These are phyloP conservation scores for Herpotrichia juniperi DNA, from an alignment of 2,329 filamentous ascomycete genomes.

Conservation along the genomic window DNA sequence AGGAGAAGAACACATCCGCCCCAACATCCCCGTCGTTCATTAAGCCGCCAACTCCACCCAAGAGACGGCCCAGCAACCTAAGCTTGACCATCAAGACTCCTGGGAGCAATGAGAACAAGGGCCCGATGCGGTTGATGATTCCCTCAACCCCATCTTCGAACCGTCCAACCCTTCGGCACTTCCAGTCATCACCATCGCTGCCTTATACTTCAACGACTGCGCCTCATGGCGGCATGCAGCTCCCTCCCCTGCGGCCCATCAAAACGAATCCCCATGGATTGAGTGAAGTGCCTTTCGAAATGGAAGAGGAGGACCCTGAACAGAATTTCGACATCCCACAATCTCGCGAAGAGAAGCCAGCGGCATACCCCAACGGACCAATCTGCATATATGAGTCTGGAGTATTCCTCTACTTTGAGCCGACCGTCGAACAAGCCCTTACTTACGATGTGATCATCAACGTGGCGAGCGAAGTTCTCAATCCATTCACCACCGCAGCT, in stretches of 20 bases:
- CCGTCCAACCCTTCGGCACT: slow-evolving; percentile 61
- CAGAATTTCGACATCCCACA: slow-evolving; percentile 62
- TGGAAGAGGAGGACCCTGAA: slow-evolving; percentile 67
- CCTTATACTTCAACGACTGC: slow-evolving; percentile 59
- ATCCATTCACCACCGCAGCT: slow-evolving; percentile 65
- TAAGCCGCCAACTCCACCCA: slow-evolving; percentile 74
- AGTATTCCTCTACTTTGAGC: slow-evolving; percentile 80
- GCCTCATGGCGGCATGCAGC: slow-evolving; percentile 58
- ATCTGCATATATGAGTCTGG: slow-evolving; percentile 81
- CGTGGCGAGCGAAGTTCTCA: slow-evolving; percentile 79
- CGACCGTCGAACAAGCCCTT: slow-evolving; percentile 76
- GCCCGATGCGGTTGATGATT: slow-evolving; percentile 60
- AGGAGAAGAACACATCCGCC: slow-evolving; percentile 59
- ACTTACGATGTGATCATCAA: slow-evolving; percentile 85
- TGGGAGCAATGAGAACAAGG: slow-evolving; percentile 61
- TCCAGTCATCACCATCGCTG: slow-evolving; percentile 67
- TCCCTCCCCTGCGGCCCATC: slow-evolving; percentile 49
- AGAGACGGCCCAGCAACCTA: slow-evolving; percentile 75
- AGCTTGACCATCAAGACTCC: slow-evolving; percentile 75
- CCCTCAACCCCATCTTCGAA: slow-evolving; percentile 63
- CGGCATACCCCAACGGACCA: slow-evolving; percentile 81
- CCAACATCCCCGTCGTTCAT: slow-evolving; percentile 79
- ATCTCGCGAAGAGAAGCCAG: slow-evolving; percentile 72
- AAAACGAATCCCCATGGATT: slow-evolving; percentile 44
- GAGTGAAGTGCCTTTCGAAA: slow-evolving; percentile 70